A percentile compares a stretch with the other conserved stretches of the same genome.
Evolutionary conservation across 768 basidiomycete genomes (phyloP).

Genomic region (Naganishia friedmannii): DNA sequence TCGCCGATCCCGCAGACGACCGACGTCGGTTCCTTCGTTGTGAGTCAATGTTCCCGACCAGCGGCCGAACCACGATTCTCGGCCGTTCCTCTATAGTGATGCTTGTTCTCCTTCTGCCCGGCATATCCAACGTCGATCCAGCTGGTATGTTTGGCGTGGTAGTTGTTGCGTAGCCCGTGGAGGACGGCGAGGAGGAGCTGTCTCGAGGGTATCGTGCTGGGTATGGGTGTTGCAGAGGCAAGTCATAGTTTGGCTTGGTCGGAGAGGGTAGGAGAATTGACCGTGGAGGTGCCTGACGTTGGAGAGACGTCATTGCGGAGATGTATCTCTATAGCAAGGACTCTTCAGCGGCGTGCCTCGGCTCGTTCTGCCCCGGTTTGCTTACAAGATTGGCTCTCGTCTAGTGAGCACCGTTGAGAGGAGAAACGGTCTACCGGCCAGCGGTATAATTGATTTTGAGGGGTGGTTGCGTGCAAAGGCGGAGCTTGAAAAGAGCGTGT

Average conservation of each 20-base stretch:
- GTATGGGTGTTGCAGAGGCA: background rate
- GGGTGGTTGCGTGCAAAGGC: no score
- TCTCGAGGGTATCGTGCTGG: background rate
- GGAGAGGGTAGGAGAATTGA: slow-evolving; percentile 15
- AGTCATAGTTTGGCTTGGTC: background rate
- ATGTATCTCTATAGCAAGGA: background rate
- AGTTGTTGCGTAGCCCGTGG: background rate
- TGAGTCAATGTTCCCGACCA: background rate
- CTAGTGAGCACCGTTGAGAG: background rate
- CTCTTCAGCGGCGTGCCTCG: background rate
- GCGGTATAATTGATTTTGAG: no score
- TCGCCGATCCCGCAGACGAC: background rate
- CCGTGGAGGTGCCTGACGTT: background rate
- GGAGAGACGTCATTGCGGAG: background rate
- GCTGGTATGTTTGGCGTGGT: background rate
- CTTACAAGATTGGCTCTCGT: background rate
- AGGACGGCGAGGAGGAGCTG: background rate
- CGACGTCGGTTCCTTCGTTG: slow-evolving; percentile 1
- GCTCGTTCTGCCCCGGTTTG: no score
- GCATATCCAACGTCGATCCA: background rate
- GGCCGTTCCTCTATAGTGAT: slow-evolving; percentile 14
- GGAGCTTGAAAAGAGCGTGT: no score
- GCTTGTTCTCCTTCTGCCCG: background rate
- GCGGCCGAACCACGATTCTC: slow-evolving; percentile 14
- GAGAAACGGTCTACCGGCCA: no score